Percentiles rank a stretch among this genome's conserved stretches.
phyloP scores from a whole-genome alignment of 139 green algal species.

The Zygnema circumcarinatum region DNA sequence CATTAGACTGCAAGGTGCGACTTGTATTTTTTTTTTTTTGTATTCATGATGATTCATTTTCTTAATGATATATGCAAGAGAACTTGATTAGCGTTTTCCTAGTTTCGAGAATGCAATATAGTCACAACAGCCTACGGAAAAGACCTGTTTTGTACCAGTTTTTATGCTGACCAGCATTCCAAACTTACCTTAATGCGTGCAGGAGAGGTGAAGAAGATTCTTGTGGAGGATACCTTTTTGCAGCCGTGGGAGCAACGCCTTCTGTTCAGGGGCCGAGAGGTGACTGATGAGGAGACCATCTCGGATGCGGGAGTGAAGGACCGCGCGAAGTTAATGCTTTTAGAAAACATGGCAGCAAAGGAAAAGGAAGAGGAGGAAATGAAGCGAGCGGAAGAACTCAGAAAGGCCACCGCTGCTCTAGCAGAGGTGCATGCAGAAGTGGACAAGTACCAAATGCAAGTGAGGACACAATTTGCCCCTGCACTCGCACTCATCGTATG shows the following conservation, averaged over 20 bases:
- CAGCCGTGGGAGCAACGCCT: slow-evolving; percentile 7
- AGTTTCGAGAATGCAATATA: too few relatives aligned
- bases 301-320: neutral
- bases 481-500: too few relatives aligned
- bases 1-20: too few relatives aligned
- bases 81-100: too few relatives aligned
- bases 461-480: too few relatives aligned
- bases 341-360: neutral
- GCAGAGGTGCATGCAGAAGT: neutral
- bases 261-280: neutral
- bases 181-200: too few relatives aligned
- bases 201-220: slow-evolving; percentile 10
- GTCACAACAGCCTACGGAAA: too few relatives aligned
- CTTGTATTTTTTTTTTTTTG: too few relatives aligned
- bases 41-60: too few relatives aligned
- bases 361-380: neutral
- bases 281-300: neutral
- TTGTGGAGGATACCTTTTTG: slow-evolving; percentile 4
- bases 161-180: too few relatives aligned
- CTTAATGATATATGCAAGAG: too few relatives aligned
- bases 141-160: too few relatives aligned
- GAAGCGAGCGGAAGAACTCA: neutral
- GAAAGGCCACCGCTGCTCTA: neutral
- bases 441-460: neutral
- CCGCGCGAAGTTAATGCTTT: neutral